phyloP scores from a whole-genome alignment of 2,329 filamentous ascomycete species.

The Lecanicillium sp. region DNA sequence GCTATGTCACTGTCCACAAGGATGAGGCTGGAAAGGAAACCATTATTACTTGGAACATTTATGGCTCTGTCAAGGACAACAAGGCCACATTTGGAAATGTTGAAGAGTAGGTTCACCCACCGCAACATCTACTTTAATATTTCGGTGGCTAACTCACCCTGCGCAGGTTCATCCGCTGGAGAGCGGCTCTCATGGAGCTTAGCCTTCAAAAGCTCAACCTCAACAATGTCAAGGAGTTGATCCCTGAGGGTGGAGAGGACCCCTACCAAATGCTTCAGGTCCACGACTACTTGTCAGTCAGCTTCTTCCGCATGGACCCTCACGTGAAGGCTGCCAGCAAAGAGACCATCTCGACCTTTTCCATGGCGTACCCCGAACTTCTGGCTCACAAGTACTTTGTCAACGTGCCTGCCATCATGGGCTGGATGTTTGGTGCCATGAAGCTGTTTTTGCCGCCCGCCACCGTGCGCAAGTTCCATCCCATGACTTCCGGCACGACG shows the following conservation, averaged over 20 bases:
- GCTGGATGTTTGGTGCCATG: constrained; percentile 71
- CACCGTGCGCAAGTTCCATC: constrained; percentile 73
- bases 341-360: constrained; percentile 75
- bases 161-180: constrained; percentile 77
- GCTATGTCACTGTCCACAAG: constrained; percentile 70
- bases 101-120: constrained; percentile 63
- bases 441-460: constrained; percentile 68
- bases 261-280: constrained; percentile 89
- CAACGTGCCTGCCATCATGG: constrained; percentile 87
- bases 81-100: constrained; percentile 78
- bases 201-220: constrained; percentile 70
- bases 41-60: constrained; percentile 87
- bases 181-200: constrained; percentile 83
- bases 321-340: constrained; percentile 67
- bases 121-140: constrained; percentile 1
- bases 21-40: constrained; percentile 48
- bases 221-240: constrained; percentile 57
- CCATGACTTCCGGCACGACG: constrained; percentile 63
- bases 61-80: constrained; percentile 76
- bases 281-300: constrained; percentile 85
- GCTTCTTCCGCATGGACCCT: constrained; percentile 76
- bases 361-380: constrained; percentile 80
- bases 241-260: constrained; percentile 67
- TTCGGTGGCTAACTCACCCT: constrained; percentile 1
- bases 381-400: constrained; percentile 86